These are phyloP conservation scores for Elongisporangium undulatum DNA, from an alignment of 352 stramenopile genomes.

Conservation along the genomic window DNA sequence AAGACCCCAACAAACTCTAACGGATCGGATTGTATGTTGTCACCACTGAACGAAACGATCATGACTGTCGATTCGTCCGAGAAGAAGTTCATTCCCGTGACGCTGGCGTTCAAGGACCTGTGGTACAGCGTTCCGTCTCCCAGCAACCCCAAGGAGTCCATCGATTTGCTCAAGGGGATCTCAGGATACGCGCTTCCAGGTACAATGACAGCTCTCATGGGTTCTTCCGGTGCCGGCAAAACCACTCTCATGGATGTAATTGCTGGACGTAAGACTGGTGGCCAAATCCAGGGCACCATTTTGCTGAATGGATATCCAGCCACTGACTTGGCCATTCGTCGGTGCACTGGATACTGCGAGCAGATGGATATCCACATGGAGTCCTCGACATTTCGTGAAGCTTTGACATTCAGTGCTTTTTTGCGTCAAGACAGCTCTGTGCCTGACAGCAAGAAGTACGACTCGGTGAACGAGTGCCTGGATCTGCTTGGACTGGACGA, in stretches of 20 bases:
- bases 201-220: slow-evolving; percentile 59
- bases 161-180: slow-evolving; percentile 14
- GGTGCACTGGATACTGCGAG: background rate
- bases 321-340: slow-evolving; percentile 10
- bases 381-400: background rate
- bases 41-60: slow-evolving; percentile 2
- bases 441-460: slow-evolving; percentile 23
- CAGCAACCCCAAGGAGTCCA: slow-evolving; percentile 12
- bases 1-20: background rate
- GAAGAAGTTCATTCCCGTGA: slow-evolving; percentile 12
- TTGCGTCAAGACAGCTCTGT: slow-evolving; percentile 35
- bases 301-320: slow-evolving; percentile 42
- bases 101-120: slow-evolving; percentile 15
- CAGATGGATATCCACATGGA: background rate
- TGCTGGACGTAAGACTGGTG: slow-evolving; percentile 8
- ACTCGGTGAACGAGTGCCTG: slow-evolving; percentile 62
- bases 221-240: slow-evolving; percentile 27
- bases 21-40: background rate
- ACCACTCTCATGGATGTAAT: background rate
- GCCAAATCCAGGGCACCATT: slow-evolving; percentile 33
- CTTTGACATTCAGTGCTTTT: slow-evolving; percentile 53
- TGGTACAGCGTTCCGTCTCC: slow-evolving; percentile 17
- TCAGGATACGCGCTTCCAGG: slow-evolving; percentile 21
- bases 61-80: slow-evolving; percentile 3
- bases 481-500: slow-evolving; percentile 64